Evolutionary conservation across 2,329 filamentous ascomycete genomes (phyloP).

Genomic region (Coleophoma cylindrospora): DNA sequence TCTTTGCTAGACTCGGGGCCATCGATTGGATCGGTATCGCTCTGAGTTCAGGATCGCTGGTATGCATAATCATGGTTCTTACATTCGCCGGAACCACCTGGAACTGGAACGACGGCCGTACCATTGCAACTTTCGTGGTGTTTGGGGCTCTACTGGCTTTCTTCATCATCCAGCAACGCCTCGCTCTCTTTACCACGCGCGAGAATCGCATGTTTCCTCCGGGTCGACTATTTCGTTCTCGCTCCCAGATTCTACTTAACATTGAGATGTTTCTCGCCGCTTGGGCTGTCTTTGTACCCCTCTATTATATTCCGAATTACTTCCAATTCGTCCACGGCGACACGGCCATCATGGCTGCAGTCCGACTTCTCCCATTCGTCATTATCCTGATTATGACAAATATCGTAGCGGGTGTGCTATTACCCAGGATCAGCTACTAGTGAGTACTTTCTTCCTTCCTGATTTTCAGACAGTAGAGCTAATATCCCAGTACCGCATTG

Average conservation of each 20-base stretch:
- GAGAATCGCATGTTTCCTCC: conserved; percentile 38
- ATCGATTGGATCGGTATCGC: conserved; percentile 42
- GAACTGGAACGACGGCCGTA: conserved; percentile 38
- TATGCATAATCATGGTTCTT: conserved; percentile 39
- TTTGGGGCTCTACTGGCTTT: conserved; percentile 36
- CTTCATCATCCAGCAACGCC: conserved; percentile 42
- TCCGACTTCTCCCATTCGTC: conserved; percentile 32
- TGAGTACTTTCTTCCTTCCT: background rate
- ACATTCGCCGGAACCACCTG: conserved; percentile 45
- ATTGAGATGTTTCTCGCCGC: conserved; percentile 30
- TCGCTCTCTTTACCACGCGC: conserved; percentile 37
- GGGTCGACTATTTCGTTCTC: conserved; percentile 32
- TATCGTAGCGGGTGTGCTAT: conserved; percentile 30
- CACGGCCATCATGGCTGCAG: conserved; percentile 26
- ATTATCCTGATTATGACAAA: conserved; percentile 32
- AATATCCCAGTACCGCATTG: background rate
- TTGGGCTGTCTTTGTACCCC: conserved; percentile 32
- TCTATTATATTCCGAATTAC: conserved; percentile 41
- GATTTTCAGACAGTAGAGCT: background rate
- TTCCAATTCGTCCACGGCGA: conserved; percentile 38
- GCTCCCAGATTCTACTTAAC: conserved; percentile 36
- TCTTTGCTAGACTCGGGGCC: conserved; percentile 10
- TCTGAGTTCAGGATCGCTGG: conserved; percentile 36
- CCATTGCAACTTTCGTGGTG: conserved; percentile 42
- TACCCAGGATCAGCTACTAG: conserved; percentile 30